Percentiles rank a stretch among this genome's conserved stretches.
These are phyloP conservation scores for Tulasnella sp. DNA, from an alignment of 768 basidiomycete species.

Conservation along the genomic window DNA sequence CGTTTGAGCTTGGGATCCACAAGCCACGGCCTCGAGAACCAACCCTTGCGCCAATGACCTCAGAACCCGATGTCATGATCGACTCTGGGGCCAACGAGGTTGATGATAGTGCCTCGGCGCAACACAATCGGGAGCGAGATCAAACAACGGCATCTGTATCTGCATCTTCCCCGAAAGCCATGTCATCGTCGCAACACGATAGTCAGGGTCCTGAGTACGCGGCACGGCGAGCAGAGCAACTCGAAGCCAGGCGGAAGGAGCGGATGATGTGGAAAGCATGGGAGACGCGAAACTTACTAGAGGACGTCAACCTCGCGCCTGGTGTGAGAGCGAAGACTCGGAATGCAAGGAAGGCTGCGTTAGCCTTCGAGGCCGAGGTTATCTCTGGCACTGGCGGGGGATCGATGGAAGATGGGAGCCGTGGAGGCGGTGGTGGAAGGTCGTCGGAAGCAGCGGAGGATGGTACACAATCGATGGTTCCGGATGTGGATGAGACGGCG, in stretches of 20 bases:
- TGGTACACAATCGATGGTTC: not conserved
- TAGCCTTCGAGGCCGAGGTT: slow-evolving; percentile 37
- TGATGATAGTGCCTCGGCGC: too few species aligned
- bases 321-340: slow-evolving; percentile 43
- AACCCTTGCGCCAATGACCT: not conserved
- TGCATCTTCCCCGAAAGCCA: not conserved
- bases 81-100: not conserved
- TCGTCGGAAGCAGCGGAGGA: not conserved
- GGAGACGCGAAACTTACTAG: not conserved
- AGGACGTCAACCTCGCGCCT: slow-evolving; percentile 28
- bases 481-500: not conserved
- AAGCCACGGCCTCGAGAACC: slow-evolving; percentile 48
- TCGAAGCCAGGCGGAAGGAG: not conserved
- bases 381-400: slow-evolving; percentile 3
- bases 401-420: slow-evolving; percentile 4
- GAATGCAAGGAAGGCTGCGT: slow-evolving; percentile 33
- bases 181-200: not conserved
- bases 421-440: slow-evolving; percentile 26
- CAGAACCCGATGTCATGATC: not conserved
- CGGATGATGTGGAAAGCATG: not conserved
- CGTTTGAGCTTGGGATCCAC: slow-evolving; percentile 49
- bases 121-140: not conserved
- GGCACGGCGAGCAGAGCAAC: not conserved
- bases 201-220: not conserved
- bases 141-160: not conserved